Evolutionary conservation across 768 basidiomycete genomes (phyloP).

Genomic region (Rhodocollybia butyracea): DNA sequence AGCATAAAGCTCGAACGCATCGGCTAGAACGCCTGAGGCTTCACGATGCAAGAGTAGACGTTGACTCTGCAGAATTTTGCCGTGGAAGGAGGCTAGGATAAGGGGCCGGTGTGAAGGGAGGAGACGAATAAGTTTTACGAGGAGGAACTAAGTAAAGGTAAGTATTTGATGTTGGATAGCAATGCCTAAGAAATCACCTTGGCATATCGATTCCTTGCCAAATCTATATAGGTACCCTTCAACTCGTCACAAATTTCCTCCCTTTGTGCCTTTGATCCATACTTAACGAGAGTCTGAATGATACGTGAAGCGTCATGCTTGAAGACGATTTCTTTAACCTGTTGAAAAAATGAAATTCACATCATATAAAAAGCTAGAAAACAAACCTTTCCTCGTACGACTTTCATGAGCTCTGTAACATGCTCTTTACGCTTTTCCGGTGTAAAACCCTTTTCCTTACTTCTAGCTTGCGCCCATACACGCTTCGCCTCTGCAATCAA

Average conservation of each 20-base stretch:
- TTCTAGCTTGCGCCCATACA: conserved; percentile 70
- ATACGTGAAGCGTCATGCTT: conserved; percentile 93
- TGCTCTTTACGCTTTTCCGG: conserved; percentile 72
- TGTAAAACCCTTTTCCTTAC: conserved; percentile 57
- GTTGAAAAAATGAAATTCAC: background rate
- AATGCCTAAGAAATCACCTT: conserved; percentile 41
- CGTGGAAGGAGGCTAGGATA: conserved; percentile 79
- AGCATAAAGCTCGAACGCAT: conserved; percentile 84
- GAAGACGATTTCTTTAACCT: conserved; percentile 27
- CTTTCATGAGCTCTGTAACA: conserved; percentile 67
- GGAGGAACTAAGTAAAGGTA: conserved; percentile 55
- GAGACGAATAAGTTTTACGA: conserved; percentile 73
- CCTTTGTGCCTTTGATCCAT: conserved; percentile 71
- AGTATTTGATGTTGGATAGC: background rate
- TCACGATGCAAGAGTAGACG: conserved; percentile 82
- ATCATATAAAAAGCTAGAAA: background rate
- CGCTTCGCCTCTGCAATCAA: conserved; percentile 70
- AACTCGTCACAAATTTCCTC: conserved; percentile 82
- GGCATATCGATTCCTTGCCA: conserved; percentile 87
- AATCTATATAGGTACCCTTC: conserved; percentile 71
- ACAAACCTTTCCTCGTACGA: conserved; percentile 83
- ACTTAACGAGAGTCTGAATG: conserved; percentile 78
- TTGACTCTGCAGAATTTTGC: conserved; percentile 46
- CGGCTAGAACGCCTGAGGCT: conserved; percentile 79
- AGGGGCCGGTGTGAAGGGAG: conserved; percentile 72